phyloP scores from a whole-genome alignment of 495 filamentous ascomycete genomes.

The Hypoxylon trugodes region DNA sequence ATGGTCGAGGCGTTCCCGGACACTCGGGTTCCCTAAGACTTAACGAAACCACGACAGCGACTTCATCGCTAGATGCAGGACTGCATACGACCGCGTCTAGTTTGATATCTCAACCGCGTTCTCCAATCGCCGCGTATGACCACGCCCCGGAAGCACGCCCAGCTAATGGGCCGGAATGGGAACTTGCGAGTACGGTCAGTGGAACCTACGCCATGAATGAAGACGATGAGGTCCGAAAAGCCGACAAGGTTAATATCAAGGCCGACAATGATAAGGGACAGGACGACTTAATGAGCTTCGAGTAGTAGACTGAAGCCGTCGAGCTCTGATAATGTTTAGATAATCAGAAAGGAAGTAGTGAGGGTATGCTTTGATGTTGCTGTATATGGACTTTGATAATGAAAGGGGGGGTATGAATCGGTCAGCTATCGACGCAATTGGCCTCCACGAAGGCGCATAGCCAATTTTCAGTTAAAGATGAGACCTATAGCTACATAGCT shows the following conservation, averaged over 20 bases:
- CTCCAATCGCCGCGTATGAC: not conserved
- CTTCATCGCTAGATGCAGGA: not conserved
- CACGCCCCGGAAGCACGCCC: not conserved
- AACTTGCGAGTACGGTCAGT: not conserved
- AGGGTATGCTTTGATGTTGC: not conserved
- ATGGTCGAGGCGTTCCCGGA: not conserved
- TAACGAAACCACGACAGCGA: not conserved
- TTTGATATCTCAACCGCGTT: not conserved
- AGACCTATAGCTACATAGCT: too few species aligned
- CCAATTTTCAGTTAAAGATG: too few species aligned
- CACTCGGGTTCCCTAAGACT: not conserved
- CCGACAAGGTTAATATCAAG: not conserved
- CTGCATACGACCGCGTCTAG: not conserved
- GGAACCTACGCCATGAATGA: not conserved
- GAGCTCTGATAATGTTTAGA: not conserved
- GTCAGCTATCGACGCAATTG: not conserved
- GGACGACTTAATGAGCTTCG: constrained; percentile 1
- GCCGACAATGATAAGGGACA: not conserved
- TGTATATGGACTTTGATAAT: not conserved
- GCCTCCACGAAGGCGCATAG: not conserved
- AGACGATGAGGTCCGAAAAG: not conserved
- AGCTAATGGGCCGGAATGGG: constrained; percentile 26
- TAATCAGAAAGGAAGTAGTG: not conserved
- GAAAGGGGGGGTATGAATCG: not conserved
- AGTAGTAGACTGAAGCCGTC: not conserved